Evolutionary conservation across 106 monocot genomes (phyloP), one percentile per base, ranked within the genome.

Genomic region (Dendrobium officinale): DNA sequence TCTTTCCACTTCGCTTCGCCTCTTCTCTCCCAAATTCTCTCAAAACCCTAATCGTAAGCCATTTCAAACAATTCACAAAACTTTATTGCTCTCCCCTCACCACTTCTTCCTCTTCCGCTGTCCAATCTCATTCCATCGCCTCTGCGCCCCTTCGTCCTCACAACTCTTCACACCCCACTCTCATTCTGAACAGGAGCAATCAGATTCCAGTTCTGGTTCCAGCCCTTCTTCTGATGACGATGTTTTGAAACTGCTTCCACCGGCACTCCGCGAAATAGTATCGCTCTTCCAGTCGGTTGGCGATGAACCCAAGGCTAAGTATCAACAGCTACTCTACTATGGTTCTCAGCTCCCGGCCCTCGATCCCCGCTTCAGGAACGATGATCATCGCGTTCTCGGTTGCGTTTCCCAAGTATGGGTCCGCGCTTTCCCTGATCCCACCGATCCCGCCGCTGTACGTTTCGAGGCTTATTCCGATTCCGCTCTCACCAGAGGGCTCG

Each of bases 361-460:
- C 54, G 89, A 87, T 79, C 80, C 90, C 42, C 80, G 49, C 5
- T 88, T 82, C 90, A 88, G 86, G 87, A 88, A 86, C 77, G 91
- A 96, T 40, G 72, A 77, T 20, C 73, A 94, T 84, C 88, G 92
- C 51, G 96, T 96, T 80, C 80, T 85, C 9, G 96, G 96, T 40
- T 96, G 96, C 81, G 96, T 96, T 54, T 96, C 96, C 10, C 92
- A 87, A 82, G 96, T 96, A 55, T 96, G 96, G 96, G 92, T 96
- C 40, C 91, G 87, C 47, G 96, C 96, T 75, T 91, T 89, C 77
- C 77, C 78, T n/a, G 92, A 92, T 77, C 86, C 92, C 0, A 80
- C 79, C 33, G 84, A 90, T 51, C 81, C 90, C 41, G 48, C 77
- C 5, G 79, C 48, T 17, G 91, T 93, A 44, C 82, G 88, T 1